A percentile compares a stretch with the other conserved stretches of the same genome.
phyloP scores from a whole-genome alignment of 2,329 filamentous ascomycete genomes.

The Nemania sp. region DNA sequence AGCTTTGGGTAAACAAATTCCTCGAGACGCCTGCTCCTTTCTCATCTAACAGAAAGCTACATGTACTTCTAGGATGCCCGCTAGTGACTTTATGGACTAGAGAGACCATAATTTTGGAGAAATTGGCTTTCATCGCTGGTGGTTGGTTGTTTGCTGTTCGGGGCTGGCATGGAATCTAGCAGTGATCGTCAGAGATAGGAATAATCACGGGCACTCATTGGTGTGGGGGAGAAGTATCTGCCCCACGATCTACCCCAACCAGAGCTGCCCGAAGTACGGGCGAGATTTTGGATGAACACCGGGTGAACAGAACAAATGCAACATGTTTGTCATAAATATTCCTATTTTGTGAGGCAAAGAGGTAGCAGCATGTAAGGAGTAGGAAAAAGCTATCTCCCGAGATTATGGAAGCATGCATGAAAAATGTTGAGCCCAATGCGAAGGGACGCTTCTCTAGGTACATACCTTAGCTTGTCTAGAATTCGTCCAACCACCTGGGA shows the following conservation, averaged over 20 bases:
- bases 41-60: not conserved
- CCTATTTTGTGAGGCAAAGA: no score
- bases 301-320: no score
- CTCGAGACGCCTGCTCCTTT: not conserved
- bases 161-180: constrained; percentile 7
- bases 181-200: constrained; percentile 14
- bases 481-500: no score
- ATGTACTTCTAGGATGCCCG: not conserved
- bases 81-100: not conserved
- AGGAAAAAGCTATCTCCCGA: no score
- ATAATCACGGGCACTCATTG: not conserved
- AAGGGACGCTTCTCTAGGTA: not conserved
- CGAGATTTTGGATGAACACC: no score
- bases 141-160: constrained; percentile 4
- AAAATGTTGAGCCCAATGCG: no score
- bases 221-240: not conserved
- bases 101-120: constrained; percentile 4
- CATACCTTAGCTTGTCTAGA: no score
- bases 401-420: no score
- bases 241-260: constrained; percentile 1
- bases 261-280: not conserved
- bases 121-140: not conserved
- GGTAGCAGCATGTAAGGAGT: no score
- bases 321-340: no score
- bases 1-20: not conserved